Percentiles rank a stretch among this genome's conserved stretches.
Evolutionary conservation across 352 stramenopile species (phyloP).

Genomic region (Halophytophthora batemanensis): DNA sequence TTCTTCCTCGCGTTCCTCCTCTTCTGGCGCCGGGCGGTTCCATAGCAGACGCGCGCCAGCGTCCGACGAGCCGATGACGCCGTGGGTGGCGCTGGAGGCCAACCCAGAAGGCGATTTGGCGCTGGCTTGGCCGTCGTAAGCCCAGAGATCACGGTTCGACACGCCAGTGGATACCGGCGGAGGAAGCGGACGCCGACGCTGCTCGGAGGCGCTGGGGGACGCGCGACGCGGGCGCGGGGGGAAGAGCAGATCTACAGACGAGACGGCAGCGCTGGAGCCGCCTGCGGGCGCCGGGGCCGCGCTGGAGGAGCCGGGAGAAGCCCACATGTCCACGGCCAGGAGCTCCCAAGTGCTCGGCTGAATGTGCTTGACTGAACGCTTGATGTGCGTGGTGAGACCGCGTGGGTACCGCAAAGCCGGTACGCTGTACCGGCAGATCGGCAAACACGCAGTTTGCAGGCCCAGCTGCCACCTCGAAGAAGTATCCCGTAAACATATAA

Average conservation of each 20-base stretch:
- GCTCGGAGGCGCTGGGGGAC: no score
- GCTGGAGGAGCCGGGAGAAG: constrained; percentile 2
- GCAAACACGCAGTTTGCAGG: no score
- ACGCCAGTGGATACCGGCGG: constrained; percentile 14
- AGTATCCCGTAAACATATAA: no score
- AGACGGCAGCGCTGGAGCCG: neutral
- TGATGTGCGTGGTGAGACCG: no score
- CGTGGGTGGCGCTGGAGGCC: constrained; percentile 14
- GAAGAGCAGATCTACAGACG: no score
- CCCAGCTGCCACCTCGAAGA: no score
- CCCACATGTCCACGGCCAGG: constrained; percentile 31
- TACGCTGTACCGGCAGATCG: no score
- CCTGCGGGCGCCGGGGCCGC: neutral
- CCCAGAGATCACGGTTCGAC: neutral
- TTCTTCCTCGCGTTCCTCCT: constrained; percentile 72
- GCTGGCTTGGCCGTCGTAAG: neutral
- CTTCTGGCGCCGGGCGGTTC: constrained; percentile 53
- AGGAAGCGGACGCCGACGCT: no score
- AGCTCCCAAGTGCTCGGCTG: neutral
- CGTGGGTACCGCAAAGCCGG: no score
- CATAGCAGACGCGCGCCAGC: constrained; percentile 39
- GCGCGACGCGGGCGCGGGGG: no score
- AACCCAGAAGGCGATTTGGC: neutral
- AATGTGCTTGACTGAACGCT: no score
- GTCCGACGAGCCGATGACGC: constrained; percentile 41